Percentiles rank a stretch among this genome's conserved stretches.
Evolutionary conservation across 2,329 filamentous ascomycete species (phyloP).

Genomic region (Fusarium sterilihyphosum): DNA sequence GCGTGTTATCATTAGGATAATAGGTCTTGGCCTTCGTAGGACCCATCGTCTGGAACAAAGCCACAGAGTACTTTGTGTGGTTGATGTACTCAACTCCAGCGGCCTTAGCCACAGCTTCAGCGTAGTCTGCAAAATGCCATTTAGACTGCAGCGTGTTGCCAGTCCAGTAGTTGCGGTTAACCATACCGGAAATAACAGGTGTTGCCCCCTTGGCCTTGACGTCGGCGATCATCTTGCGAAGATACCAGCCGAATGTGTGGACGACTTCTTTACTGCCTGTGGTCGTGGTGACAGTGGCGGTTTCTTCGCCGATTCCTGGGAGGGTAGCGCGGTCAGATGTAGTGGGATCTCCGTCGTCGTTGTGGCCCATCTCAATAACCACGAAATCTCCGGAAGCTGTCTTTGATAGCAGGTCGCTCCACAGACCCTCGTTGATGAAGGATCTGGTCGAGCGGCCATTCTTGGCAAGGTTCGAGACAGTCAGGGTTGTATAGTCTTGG

Average conservation of each 20-base stretch:
- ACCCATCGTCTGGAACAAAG: neutral
- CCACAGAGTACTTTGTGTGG: neutral
- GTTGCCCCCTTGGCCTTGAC: neutral
- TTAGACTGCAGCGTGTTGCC: neutral
- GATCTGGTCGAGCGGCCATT: neutral
- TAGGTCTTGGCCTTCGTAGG: fast-evolving
- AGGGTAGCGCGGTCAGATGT: neutral
- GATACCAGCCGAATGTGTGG: neutral
- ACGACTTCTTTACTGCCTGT: neutral
- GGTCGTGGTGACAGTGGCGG: neutral
- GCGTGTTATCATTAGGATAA: neutral
- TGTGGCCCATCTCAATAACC: neutral
- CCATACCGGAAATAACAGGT: neutral
- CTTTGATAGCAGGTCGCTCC: neutral
- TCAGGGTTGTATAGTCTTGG: neutral
- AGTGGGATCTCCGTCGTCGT: neutral
- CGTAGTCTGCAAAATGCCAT: neutral
- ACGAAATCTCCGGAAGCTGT: neutral
- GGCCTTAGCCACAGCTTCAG: neutral
- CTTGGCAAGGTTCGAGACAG: neutral
- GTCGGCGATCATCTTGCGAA: neutral
- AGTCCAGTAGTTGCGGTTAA: neutral
- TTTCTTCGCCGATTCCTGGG: neutral
- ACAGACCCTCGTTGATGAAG: neutral
- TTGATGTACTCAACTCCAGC: neutral